These are phyloP conservation scores for Usnea hakonensis DNA, from an alignment of 495 filamentous ascomycete species.

Conservation along the genomic window DNA sequence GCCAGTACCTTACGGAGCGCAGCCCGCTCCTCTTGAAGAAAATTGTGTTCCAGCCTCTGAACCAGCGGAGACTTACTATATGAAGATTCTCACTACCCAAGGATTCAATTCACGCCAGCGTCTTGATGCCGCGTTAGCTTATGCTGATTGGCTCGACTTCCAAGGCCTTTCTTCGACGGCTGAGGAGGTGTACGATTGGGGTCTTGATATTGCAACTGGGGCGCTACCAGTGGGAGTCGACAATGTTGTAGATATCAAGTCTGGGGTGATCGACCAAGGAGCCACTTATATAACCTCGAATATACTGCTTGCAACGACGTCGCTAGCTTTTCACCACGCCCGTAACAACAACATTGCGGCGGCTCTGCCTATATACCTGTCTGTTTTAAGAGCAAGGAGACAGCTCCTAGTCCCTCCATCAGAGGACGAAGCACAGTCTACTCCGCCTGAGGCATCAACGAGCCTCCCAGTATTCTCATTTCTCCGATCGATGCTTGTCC, in stretches of 20 bases:
- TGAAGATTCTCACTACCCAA: conserved; percentile 65
- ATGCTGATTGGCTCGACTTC: conserved; percentile 75
- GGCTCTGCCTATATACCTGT: conserved; percentile 81
- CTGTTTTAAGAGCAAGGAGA: conserved; percentile 67
- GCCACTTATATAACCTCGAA: conserved; percentile 56
- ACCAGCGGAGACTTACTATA: conserved; percentile 62
- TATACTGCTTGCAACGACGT: conserved; percentile 63
- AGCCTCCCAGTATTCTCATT: conserved; percentile 24
- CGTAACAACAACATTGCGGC: conserved; percentile 49
- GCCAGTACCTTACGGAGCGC: conserved; percentile 54
- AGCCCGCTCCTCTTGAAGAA: conserved; percentile 57
- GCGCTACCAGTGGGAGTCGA: conserved; percentile 38
- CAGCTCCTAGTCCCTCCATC: conserved; percentile 32
- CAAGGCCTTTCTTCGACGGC: conserved; percentile 56
- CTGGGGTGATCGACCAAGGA: conserved; percentile 50
- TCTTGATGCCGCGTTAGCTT: conserved; percentile 69
- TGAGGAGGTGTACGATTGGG: conserved; percentile 62
- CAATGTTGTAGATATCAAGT: conserved; percentile 50
- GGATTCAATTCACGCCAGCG: conserved; percentile 69
- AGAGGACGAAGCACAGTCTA: background rate
- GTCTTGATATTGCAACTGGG: conserved; percentile 56
- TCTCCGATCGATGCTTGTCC: conserved; percentile 37
- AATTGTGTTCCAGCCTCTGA: conserved; percentile 59
- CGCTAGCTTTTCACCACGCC: conserved; percentile 70
- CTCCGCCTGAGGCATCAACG: background rate